Evolutionary conservation across 306 rosid genomes (phyloP).

Genomic region (Luffa acutangula): DNA sequence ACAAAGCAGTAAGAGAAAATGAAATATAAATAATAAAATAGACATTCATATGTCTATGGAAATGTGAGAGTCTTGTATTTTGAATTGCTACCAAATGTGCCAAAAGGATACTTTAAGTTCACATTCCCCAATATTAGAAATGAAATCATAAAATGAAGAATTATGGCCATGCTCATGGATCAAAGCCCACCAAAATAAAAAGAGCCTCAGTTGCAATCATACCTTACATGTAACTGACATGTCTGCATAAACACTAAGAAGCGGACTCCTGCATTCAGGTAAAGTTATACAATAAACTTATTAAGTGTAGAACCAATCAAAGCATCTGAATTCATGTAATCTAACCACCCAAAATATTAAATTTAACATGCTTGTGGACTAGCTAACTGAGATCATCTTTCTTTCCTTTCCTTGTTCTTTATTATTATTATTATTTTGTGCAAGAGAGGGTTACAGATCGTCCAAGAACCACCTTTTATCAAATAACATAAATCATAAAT

Average conservation of each 20-base stretch:
- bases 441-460: neutral
- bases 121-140: neutral
- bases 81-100: neutral
- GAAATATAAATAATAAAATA: neutral
- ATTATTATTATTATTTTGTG: neutral
- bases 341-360: neutral
- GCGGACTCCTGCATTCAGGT: conserved; percentile 69
- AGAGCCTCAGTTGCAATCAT: conserved; percentile 8
- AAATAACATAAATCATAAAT: neutral
- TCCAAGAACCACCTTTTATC: neutral
- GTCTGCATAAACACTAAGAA: conserved; percentile 94
- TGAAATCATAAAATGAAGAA: neutral
- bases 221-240: conserved; percentile 97
- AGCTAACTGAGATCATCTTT: neutral
- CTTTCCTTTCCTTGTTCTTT: neutral
- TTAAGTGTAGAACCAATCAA: neutral
- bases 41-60: neutral
- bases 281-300: neutral
- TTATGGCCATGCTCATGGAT: neutral
- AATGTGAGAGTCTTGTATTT: neutral
- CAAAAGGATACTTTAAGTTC: neutral
- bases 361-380: neutral
- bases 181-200: neutral
- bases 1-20: neutral
- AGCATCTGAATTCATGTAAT: neutral